Evolutionary conservation across 148 eudicot genomes (phyloP), one percentile per base, ranked within the genome.

Genomic region (Amaranthus palmeri): DNA sequence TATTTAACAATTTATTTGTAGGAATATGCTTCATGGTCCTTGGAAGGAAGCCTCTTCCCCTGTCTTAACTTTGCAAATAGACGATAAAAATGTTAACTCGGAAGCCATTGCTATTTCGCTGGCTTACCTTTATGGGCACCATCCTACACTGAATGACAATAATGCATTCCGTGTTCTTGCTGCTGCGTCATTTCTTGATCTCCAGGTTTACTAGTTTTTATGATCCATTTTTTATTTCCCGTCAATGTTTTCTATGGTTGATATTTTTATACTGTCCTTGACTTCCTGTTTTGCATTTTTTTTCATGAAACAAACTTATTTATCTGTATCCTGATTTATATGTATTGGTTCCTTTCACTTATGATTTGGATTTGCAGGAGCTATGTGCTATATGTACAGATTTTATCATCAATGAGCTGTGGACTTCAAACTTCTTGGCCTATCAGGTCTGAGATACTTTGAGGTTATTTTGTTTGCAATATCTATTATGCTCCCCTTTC

Each of bases 21-120:
- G 99, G 87, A 96, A 96, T 81, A 96, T 96, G 99, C 97, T 96
- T 79, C 93, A 96, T 80, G 99, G 97, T 72, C 99, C 99, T 3
- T 96, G 97, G 99, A 92, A 87, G 85, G 99, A 96, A 85, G 99
- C 99, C 15, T 90, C 84, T 81, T 87, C 99, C 78, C 88, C 97
- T 62, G 78, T 82, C 61, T 87, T 96, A 80, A 85, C 87, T 72
- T 86, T 96, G 89, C 90, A 84, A 68, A 85, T 92, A 72, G 99
- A 96, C 80, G 99, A 96, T 79, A 86, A 80, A 56, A 96, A 96
- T 82, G 96, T 96, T 49, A 88, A 92, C 74, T 79, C 77, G 58
- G 97, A 96, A 80, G 96, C 97, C 59, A 90, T 96, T 70, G 88
- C 85, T n/a, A 85, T 88, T 77, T 88, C 99, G 60, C 77, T 96